These are phyloP conservation scores for Podochytrium sp. DNA, from an alignment of 192 early-diverging fungal genomes.

Conservation along the genomic window DNA sequence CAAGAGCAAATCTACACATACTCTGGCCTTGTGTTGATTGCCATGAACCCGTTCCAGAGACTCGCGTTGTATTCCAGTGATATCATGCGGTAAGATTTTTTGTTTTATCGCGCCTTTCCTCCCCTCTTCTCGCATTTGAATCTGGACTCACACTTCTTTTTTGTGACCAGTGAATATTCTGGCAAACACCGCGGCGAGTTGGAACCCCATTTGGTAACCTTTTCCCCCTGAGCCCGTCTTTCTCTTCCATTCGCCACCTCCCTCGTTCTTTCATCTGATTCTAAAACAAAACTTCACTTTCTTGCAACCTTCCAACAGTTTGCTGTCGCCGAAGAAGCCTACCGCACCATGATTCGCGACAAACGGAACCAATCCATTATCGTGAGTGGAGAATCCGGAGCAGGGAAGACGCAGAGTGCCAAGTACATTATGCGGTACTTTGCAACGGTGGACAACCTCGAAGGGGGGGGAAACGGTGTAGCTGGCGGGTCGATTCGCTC, in stretches of 20 bases:
- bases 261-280: neutral
- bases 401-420: conserved; percentile 96
- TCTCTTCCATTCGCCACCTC: neutral
- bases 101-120: neutral
- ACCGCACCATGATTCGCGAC: conserved; percentile 93
- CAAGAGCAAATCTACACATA: conserved; percentile 99
- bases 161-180: conserved; percentile 69
- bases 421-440: conserved; percentile 99
- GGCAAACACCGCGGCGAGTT: conserved; percentile 91
- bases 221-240: neutral
- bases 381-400: conserved; percentile 90
- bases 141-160: neutral
- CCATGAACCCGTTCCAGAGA: conserved; percentile 92
- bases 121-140: neutral
- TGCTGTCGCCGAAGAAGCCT: conserved; percentile 98
- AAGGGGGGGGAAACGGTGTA: neutral
- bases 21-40: conserved; percentile 97
- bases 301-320: conserved; percentile 57
- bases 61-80: conserved; percentile 87
- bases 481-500: neutral
- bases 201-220: conserved; percentile 84
- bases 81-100: conserved; percentile 59
- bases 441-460: conserved; percentile 62
- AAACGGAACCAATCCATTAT: conserved; percentile 97
- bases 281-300: neutral